Evolutionary conservation across 176 grass and related monocot genomes (phyloP).

Genomic region (Avena insularis): DNA sequence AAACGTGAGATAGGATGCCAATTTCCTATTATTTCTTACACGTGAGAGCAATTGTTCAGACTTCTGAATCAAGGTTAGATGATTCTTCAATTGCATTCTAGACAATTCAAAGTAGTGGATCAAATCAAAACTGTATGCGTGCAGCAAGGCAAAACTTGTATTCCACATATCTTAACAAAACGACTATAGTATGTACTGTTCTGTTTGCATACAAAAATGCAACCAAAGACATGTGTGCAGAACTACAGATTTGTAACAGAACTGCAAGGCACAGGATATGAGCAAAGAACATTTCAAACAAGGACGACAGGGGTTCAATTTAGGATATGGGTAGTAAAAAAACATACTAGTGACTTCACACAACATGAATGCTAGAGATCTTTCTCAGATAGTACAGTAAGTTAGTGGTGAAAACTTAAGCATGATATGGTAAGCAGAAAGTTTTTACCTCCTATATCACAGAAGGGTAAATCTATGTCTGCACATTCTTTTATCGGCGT

Average conservation of each 20-base stretch:
- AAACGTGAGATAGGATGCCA: background rate
- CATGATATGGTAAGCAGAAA: background rate
- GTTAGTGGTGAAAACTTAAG: background rate
- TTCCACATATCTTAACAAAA: background rate
- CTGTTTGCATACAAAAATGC: constrained; percentile 17
- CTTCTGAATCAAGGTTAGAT: constrained; percentile 14
- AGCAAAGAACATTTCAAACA: background rate
- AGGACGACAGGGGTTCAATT: background rate
- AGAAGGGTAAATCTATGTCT: constrained; percentile 61
- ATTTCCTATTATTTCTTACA: background rate
- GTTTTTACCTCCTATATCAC: constrained; percentile 66
- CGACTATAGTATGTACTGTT: background rate
- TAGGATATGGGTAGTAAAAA: background rate
- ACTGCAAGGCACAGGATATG: no score
- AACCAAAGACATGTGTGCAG: background rate
- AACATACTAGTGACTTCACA: constrained; percentile 26
- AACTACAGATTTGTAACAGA: no score
- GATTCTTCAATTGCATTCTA: background rate
- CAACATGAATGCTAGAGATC: background rate
- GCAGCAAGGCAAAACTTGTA: background rate
- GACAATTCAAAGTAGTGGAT: background rate
- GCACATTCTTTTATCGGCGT: constrained; percentile 96
- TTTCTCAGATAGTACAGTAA: background rate
- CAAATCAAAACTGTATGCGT: background rate
- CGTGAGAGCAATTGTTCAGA: constrained; percentile 24